These are phyloP conservation scores for Rhypophila decipiens DNA, from an alignment of 495 filamentous ascomycete genomes.

Conservation along the genomic window DNA sequence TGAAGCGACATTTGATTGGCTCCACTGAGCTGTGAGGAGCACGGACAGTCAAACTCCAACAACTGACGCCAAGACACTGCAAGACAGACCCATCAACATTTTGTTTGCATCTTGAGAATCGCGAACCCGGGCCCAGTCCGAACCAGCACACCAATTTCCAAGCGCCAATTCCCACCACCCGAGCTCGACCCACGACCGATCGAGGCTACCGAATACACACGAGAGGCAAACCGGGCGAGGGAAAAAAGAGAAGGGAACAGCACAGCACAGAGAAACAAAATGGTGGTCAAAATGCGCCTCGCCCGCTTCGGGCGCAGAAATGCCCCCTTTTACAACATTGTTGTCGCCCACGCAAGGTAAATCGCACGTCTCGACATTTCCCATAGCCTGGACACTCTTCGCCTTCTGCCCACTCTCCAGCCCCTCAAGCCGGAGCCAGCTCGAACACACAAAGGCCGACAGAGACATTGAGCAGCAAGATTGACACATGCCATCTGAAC, in stretches of 20 bases:
- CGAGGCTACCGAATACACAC: background rate
- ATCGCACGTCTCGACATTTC: too few species aligned
- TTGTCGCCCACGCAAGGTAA: conserved; percentile 92
- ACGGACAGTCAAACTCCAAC: too few species aligned
- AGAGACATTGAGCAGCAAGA: background rate
- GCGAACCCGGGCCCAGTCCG: too few species aligned
- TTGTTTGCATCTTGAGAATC: too few species aligned
- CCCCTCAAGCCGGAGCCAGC: background rate
- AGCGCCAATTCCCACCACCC: too few species aligned
- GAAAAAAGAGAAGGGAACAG: background rate
- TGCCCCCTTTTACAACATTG: conserved; percentile 90
- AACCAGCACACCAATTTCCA: too few species aligned
- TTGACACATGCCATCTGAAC: conserved; percentile 5
- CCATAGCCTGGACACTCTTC: too few species aligned
- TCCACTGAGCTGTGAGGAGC: too few species aligned
- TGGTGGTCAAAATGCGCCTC: conserved; percentile 91
- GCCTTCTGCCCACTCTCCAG: background rate
- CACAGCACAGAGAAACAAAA: conserved; percentile 29
- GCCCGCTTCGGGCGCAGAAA: conserved; percentile 88
- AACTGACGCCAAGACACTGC: too few species aligned
- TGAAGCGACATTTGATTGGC: too few species aligned
- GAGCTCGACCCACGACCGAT: background rate
- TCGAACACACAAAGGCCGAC: too few species aligned
- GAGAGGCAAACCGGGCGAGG: background rate
- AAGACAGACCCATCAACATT: too few species aligned